These are phyloP conservation scores for Phytophthora tentaculata DNA, from an alignment of 352 stramenopile species.

Conservation along the genomic window DNA sequence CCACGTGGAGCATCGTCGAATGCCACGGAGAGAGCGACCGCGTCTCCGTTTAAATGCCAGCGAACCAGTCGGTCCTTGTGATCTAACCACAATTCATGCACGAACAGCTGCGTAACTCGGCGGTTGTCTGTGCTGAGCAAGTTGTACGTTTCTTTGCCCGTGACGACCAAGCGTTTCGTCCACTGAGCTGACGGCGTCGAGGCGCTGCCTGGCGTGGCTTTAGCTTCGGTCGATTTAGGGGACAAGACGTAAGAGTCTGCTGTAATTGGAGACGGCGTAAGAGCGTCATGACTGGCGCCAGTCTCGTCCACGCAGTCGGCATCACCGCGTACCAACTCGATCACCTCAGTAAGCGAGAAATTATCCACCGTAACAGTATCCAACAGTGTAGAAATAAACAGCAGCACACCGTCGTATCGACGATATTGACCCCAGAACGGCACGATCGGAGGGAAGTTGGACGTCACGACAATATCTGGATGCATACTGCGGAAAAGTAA, in stretches of 20 bases:
- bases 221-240: slow-evolving; percentile 26
- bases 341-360: slow-evolving; percentile 77
- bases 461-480: slow-evolving; percentile 78
- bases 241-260: slow-evolving; percentile 44
- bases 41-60: slow-evolving; percentile 86
- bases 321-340: slow-evolving; percentile 73
- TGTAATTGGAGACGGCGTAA: slow-evolving; percentile 35
- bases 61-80: slow-evolving; percentile 84
- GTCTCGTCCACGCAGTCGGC: slow-evolving; percentile 72
- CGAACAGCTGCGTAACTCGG: slow-evolving; percentile 82
- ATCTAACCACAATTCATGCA: slow-evolving; percentile 87
- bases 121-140: slow-evolving; percentile 65
- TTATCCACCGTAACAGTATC: slow-evolving; percentile 78
- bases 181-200: slow-evolving; percentile 65
- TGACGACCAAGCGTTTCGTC: slow-evolving; percentile 79
- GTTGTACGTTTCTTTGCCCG: slow-evolving; percentile 84
- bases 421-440: slow-evolving; percentile 88
- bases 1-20: slow-evolving; percentile 73
- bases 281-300: slow-evolving; percentile 30
- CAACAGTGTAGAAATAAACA: slow-evolving; percentile 85
- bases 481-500: slow-evolving; percentile 83
- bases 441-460: slow-evolving; percentile 86
- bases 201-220: slow-evolving; percentile 36
- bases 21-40: slow-evolving; percentile 78
- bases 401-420: slow-evolving; percentile 77